Evolutionary conservation across 192 early-diverging fungal genomes (phyloP), one percentile per base, ranked within the genome.

Genomic region (Paraglomus brasilianum): DNA sequence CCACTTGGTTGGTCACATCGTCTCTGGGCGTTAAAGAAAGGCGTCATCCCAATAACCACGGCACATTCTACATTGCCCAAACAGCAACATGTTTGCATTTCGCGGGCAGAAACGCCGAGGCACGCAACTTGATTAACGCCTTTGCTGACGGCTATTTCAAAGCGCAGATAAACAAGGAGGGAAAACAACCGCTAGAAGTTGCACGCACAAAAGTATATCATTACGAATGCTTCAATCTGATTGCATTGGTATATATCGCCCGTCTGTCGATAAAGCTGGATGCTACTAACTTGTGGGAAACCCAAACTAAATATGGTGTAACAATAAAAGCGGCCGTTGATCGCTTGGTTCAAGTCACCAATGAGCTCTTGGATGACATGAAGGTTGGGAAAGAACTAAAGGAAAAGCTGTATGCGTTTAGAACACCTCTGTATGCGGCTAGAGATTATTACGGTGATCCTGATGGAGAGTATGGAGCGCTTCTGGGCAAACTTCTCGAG

Each of bases 31-130:
- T 77, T 38, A 21, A 60, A 39, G 46, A 66, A 50, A 72, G 24
- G 13, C 40, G 13, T 13, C 17, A 60, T 24, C 47, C 69, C 36
- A 79, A 77, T 30, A 79, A 79, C 22, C 72, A 77, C 14, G 61
- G 42, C n/a, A 77, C 72, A 6, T 79, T 76, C 72, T 73, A 77
- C 44, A n/a, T 77, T 13, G 78, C 71, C 3, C 75, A 76, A 55
- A 41, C 73, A 0, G 74, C 64, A 15, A 66, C 69, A 7, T 77
- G 74, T 11, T 57, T 71, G 9, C 41, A 61, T 36, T 71, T 67
- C 42, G n/a, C 71, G 5, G 43, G 57, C 9, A 56, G 67, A 21
- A 19, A 13, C n/a, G 65, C 49, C 1, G 72, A 73, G 22, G 72
- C 53, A 11, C 39, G 24, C 8, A 21, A 46, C 5, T 52, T 52